Percentiles rank a stretch among this genome's conserved stretches.
phyloP scores from a whole-genome alignment of 345 rosid genomes.

The Abelmoschus esculentus region DNA sequence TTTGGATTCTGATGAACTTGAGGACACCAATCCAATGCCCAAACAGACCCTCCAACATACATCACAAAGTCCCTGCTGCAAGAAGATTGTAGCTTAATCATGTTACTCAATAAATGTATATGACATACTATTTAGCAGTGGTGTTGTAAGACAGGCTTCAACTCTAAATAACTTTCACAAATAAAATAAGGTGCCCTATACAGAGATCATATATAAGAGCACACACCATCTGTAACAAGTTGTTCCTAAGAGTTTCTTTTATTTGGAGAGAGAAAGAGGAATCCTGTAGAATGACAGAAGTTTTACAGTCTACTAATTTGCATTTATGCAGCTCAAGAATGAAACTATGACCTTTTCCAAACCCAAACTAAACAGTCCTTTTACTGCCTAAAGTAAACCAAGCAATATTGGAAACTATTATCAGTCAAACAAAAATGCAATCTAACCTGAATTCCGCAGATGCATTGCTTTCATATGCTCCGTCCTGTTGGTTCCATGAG shows the following conservation, averaged over 20 bases:
- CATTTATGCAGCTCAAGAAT: slow-evolving; percentile 5
- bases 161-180: slow-evolving; percentile 8
- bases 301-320: not conserved
- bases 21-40: slow-evolving; percentile 97
- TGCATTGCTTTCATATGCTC: slow-evolving; percentile 12
- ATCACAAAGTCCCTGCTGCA: slow-evolving; percentile 79
- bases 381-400: not conserved
- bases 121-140: not conserved
- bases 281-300: not conserved
- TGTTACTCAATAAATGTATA: not conserved
- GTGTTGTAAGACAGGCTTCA: not conserved
- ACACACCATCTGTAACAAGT: not conserved
- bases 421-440: not conserved
- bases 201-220: not conserved
- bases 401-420: not conserved
- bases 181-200: not conserved
- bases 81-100: slow-evolving; percentile 14
- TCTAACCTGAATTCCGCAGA: slow-evolving; percentile 38
- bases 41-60: slow-evolving; percentile 83
- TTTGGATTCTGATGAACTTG: slow-evolving; percentile 39
- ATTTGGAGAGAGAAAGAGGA: not conserved
- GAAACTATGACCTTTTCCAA: slow-evolving; percentile 6
- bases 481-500: slow-evolving; percentile 23
- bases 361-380: slow-evolving; percentile 1
- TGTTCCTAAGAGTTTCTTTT: not conserved